Evolutionary conservation across 345 rosid species (phyloP).

Genomic region (Hirschfeldia incana): DNA sequence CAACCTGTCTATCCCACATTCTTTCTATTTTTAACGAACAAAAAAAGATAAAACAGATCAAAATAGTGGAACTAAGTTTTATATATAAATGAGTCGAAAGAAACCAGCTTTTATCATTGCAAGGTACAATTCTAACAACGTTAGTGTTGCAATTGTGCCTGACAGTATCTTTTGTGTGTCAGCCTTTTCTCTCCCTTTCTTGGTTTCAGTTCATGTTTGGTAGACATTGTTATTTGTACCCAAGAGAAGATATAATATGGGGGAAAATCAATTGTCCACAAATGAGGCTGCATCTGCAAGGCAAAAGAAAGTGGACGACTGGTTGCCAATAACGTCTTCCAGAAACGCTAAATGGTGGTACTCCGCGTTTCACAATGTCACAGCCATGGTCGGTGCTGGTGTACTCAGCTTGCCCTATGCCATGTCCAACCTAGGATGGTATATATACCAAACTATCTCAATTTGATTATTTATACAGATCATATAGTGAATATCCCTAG

Average conservation of each 20-base stretch:
- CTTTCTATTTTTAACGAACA: neutral
- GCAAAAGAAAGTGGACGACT: slow-evolving; percentile 53
- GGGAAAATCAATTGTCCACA: neutral
- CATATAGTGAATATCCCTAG: neutral
- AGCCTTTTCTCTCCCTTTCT: neutral
- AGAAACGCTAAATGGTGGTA: slow-evolving; percentile 92
- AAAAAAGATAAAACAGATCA: neutral
- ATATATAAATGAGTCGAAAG: neutral
- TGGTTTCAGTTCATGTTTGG: neutral
- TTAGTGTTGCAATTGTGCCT: neutral
- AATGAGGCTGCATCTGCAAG: slow-evolving; percentile 1
- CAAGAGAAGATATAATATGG: slow-evolving; percentile 12
- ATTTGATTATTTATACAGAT: neutral
- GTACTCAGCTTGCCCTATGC: slow-evolving; percentile 90
- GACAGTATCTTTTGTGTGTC: neutral
- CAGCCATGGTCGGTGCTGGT: slow-evolving; percentile 93
- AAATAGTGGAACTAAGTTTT: neutral
- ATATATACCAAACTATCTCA: slow-evolving; percentile 6
- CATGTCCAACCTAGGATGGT: slow-evolving; percentile 84
- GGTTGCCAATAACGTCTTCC: slow-evolving; percentile 73
- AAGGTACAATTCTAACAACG: neutral
- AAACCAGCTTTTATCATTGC: neutral
- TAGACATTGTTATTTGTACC: neutral
- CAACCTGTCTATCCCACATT: neutral
- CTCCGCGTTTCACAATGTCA: slow-evolving; percentile 85